A percentile compares a stretch with the other conserved stretches of the same genome.
Evolutionary conservation across 129 eudicot genomes (phyloP).

Genomic region (Helichrysum umbraculigerum): DNA sequence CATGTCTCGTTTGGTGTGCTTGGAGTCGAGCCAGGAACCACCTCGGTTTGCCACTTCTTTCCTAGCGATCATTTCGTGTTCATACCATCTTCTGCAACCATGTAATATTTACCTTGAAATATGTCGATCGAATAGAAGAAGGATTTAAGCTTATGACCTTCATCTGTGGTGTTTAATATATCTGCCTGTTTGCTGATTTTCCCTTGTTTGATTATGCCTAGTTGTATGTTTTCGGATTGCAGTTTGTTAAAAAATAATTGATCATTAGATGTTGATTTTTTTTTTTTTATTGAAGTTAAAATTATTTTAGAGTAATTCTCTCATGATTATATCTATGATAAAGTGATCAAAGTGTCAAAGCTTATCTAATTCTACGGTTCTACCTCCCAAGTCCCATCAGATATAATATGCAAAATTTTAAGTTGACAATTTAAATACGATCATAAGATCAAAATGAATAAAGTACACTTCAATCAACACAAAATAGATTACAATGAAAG

Average conservation of each 20-base stretch:
- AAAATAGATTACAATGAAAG: too few relatives aligned
- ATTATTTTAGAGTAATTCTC: background rate
- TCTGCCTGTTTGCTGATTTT: background rate
- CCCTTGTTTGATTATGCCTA: background rate
- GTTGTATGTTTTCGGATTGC: background rate
- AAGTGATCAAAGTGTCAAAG: background rate
- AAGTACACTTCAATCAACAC: too few relatives aligned
- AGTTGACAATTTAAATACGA: too few relatives aligned
- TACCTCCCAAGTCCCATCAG: too few relatives aligned
- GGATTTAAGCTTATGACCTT: constrained; percentile 4
- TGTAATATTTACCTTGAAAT: background rate
- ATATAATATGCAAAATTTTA: too few relatives aligned
- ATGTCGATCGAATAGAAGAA: background rate
- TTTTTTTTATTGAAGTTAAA: background rate
- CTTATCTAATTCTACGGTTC: too few relatives aligned
- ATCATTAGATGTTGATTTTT: background rate
- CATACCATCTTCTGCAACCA: constrained; percentile 33
- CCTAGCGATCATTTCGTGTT: constrained; percentile 70
- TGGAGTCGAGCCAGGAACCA: constrained; percentile 66
- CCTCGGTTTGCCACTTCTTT: constrained; percentile 81
- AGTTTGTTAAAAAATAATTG: background rate
- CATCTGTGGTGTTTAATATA: background rate
- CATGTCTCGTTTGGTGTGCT: constrained; percentile 64
- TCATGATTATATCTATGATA: background rate
- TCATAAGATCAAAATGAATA: too few relatives aligned